These are phyloP conservation scores for Fonsecaea multimorphosa DNA, from an alignment of 2,329 filamentous ascomycete genomes.

Conservation along the genomic window DNA sequence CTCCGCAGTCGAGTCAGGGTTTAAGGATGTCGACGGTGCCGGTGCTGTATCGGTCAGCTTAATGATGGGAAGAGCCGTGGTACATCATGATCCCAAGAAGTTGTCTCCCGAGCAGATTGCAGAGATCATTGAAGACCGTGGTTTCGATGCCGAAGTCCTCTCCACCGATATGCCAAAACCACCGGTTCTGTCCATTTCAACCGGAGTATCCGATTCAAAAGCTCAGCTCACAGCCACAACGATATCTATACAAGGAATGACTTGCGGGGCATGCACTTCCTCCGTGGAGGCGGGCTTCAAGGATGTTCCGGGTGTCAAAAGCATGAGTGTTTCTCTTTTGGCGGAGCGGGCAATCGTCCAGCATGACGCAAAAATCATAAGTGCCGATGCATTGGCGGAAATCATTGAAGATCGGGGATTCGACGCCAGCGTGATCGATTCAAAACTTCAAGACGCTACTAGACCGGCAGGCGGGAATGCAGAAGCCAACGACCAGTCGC, in stretches of 20 bases:
- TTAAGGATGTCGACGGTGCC: slow-evolving; percentile 80
- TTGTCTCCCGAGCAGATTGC: slow-evolving; percentile 77
- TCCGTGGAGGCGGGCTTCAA: slow-evolving; percentile 82
- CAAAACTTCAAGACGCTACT: slow-evolving; percentile 51
- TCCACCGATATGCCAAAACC: slow-evolving; percentile 71
- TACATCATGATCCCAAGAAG: slow-evolving; percentile 80
- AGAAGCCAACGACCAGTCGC: slow-evolving; percentile 43
- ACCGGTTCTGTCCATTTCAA: slow-evolving; percentile 5
- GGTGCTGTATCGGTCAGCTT: slow-evolving; percentile 89
- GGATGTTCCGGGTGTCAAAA: slow-evolving; percentile 72
- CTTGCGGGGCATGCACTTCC: slow-evolving; percentile 86
- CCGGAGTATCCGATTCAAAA: slow-evolving; percentile 2
- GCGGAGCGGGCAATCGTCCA: slow-evolving; percentile 86
- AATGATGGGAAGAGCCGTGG: slow-evolving; percentile 93
- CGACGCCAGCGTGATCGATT: slow-evolving; percentile 78
- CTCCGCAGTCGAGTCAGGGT: slow-evolving; percentile 90
- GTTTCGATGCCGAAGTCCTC: slow-evolving; percentile 90
- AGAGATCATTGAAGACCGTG: slow-evolving; percentile 88
- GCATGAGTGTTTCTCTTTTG: slow-evolving; percentile 80
- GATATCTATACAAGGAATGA: slow-evolving; percentile 84
- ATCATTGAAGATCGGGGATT: slow-evolving; percentile 75
- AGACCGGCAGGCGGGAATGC: slow-evolving; percentile 45
- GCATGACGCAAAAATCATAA: slow-evolving; percentile 68
- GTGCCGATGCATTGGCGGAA: slow-evolving; percentile 61
- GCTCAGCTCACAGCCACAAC: slow-evolving; percentile 68